A percentile compares a stretch with the other conserved stretches of the same genome.
Evolutionary conservation across 805 yeast genomes (phyloP).

Genomic region (Limtongia smithiae): DNA sequence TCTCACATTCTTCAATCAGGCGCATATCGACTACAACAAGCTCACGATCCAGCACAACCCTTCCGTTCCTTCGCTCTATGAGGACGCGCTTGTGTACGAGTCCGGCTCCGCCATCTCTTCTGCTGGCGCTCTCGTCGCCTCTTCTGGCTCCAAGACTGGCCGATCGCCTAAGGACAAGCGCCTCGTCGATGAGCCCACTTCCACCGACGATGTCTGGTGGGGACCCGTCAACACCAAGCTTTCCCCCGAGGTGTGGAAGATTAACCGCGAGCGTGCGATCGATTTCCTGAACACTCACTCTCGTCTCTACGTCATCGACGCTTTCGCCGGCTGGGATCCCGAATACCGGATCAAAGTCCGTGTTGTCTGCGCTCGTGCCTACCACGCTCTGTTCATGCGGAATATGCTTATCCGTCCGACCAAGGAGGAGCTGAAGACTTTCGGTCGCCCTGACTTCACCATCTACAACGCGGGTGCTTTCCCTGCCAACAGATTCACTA

Average conservation of each 20-base stretch:
- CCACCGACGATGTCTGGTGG: conserved; percentile 92
- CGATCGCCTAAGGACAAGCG: conserved; percentile 98
- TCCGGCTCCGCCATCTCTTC: conserved; percentile 87
- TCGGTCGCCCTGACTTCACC: conserved; percentile 97
- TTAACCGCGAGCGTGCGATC: conserved; percentile 92
- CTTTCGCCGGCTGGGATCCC: conserved; percentile 99
- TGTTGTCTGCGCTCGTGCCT: conserved; percentile 64
- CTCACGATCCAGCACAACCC: conserved; percentile 68
- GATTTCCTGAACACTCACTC: conserved; percentile 95
- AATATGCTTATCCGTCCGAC: conserved; percentile 96
- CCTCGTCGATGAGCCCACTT: conserved; percentile 90
- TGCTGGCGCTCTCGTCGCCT: conserved; percentile 93
- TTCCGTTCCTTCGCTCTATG: conserved; percentile 87
- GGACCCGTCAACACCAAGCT: conserved; percentile 97
- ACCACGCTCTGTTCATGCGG: conserved; percentile 97
- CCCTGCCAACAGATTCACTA: conserved; percentile 95
- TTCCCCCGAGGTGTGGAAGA: conserved; percentile 89
- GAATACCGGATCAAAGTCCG: conserved; percentile 38
- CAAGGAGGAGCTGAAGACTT: conserved; percentile 76
- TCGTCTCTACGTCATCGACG: conserved; percentile 90
- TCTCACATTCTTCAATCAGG: conserved; percentile 23
- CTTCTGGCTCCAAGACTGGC: conserved; percentile 93
- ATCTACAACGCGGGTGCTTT: conserved; percentile 98
- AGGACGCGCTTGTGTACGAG: conserved; percentile 82
- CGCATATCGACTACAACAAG: conserved; percentile 43